phyloP scores from a whole-genome alignment of 768 basidiomycete species.

The Collybia sp. region DNA sequence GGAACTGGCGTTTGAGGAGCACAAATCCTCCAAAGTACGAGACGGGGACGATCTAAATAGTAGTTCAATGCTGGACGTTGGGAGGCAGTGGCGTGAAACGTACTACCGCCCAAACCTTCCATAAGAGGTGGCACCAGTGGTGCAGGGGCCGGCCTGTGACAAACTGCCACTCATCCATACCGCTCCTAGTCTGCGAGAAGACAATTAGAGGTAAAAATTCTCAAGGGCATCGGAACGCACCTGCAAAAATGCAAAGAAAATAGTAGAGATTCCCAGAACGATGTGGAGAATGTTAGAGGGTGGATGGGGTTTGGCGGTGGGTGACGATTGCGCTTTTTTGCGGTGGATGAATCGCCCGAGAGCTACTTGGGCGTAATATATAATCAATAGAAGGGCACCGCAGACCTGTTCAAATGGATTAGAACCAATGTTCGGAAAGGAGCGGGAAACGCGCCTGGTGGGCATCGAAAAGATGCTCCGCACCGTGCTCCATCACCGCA shows the following conservation, averaged over 20 bases:
- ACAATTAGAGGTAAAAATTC: background rate
- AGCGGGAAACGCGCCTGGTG: constrained; percentile 36
- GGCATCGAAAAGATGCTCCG: constrained; percentile 37
- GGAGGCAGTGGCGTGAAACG: constrained; percentile 11
- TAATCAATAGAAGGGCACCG: constrained; percentile 44
- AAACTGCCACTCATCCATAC: constrained; percentile 38
- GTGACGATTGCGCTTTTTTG: constrained; percentile 23
- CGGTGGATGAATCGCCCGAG: constrained; percentile 53
- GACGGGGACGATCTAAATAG: constrained; percentile 32
- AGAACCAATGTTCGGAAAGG: background rate
- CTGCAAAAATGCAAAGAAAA: constrained; percentile 49
- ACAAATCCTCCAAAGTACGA: constrained; percentile 41
- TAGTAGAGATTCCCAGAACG: constrained; percentile 41
- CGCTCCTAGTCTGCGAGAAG: constrained; percentile 31
- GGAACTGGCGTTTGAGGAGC: constrained; percentile 37
- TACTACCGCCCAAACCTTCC: constrained; percentile 44
- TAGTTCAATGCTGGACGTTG: background rate
- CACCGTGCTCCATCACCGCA: constrained; percentile 36
- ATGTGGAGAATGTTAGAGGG: constrained; percentile 55
- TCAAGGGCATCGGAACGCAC: constrained; percentile 22
- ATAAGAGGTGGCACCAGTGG: constrained; percentile 33
- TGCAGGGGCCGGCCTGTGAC: constrained; percentile 30
- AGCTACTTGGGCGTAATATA: constrained; percentile 47
- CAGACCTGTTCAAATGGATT: constrained; percentile 30
- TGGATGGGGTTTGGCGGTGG: constrained; percentile 34